Evolutionary conservation across 352 stramenopile genomes (phyloP), one percentile per base, ranked within the genome.

Genomic region (Phytophthora palmivora): DNA sequence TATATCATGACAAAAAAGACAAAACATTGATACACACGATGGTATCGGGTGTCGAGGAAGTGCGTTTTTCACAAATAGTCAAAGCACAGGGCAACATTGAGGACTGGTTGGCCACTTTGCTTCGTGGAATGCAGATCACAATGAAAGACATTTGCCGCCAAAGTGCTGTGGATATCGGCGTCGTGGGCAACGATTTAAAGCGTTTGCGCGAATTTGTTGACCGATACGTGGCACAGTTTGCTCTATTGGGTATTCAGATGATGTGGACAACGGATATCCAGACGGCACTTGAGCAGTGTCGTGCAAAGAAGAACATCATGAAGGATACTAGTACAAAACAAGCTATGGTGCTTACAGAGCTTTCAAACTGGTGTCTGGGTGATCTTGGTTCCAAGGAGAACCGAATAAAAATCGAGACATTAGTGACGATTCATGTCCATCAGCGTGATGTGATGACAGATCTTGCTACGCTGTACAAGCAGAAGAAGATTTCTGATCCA

Each of bases 391-490:
- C 95, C 2, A 98, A 98, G 66, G 92, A 98, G 24, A 99, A 99
- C 50, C 94, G 96, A 37, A 98, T 97, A 58, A 99, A 99, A 63
- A 98, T 99, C 28, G 97, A 99, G 71, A 99, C 96, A 5, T 77
- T 99, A 15, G 95, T 99, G 59, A 99, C 96, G 9, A 98, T 99
- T 57, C 96, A 99, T 74, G 97, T 99, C 15, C 97, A 99, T 53
- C 97, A 99, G 68, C 87, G 94, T 39, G 97, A 99, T 65, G 97
- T 99, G 45, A 98, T 98, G 67, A 96, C 90, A 8, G 96, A 99
- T 62, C 74, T 99, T 3, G 84, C 84, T 12, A 84, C 87, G 2
- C 77, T 99, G 15, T 97, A 98, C 79, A 95, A 97, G 59, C 86
- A 95, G 47, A 99, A 99, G 72, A 98, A 98, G 64, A 98, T 99